phyloP scores from a whole-genome alignment of 495 filamentous ascomycete species.

The Aspergillus bertholletiae region DNA sequence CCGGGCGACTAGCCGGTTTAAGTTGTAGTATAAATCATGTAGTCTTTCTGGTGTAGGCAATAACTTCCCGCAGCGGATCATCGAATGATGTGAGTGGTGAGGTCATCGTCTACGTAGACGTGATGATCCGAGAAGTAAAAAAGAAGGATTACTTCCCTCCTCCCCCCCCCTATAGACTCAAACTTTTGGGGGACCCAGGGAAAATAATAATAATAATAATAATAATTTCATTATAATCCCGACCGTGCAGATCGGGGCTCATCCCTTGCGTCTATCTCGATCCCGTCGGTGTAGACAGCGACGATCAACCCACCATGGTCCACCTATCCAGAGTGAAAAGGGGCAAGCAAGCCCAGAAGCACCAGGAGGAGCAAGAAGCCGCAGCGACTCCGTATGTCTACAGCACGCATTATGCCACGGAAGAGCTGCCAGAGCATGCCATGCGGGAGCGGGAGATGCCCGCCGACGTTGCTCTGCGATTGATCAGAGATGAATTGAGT shows the following conservation, averaged over 20 bases:
- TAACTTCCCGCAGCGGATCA: too few relatives aligned
- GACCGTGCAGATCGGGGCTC: neutral
- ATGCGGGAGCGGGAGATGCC: constrained; percentile 81
- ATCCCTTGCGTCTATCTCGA: neutral
- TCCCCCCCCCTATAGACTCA: too few relatives aligned
- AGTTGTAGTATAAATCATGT: too few relatives aligned
- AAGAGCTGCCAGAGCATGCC: constrained; percentile 69
- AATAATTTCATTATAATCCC: neutral
- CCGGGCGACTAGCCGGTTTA: too few relatives aligned
- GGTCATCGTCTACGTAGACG: neutral
- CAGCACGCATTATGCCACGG: constrained; percentile 66
- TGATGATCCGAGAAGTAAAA: too few relatives aligned
- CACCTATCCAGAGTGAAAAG: constrained; percentile 12
- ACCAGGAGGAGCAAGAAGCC: constrained; percentile 30
- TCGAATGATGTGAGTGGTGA: neutral
- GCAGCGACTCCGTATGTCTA: constrained; percentile 68
- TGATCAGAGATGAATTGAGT: constrained; percentile 84
- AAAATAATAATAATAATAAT: too few relatives aligned
- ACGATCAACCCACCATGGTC: constrained; percentile 11
- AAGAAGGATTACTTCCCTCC: too few relatives aligned
- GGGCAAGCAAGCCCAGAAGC: constrained; percentile 5
- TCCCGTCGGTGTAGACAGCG: neutral
- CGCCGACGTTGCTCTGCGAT: constrained; percentile 72
- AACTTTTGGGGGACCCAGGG: too few relatives aligned
- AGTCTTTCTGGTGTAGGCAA: too few relatives aligned